Conservation (phyloP, 805 yeast species). For the Blastobotrys mokoenaii region DNA sequence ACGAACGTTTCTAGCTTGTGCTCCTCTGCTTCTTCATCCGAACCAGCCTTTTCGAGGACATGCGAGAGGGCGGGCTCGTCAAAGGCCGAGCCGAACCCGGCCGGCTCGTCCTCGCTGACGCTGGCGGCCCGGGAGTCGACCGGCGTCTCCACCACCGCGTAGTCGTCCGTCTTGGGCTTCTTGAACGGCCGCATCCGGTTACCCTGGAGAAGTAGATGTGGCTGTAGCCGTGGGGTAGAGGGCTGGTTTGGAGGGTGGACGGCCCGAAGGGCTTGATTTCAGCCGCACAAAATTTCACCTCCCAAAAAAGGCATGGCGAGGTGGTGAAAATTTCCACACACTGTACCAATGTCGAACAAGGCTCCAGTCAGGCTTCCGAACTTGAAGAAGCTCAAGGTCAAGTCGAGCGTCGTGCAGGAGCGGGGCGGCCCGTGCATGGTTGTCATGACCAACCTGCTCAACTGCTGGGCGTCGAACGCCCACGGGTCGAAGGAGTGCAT, state of each 20-base stretch:
- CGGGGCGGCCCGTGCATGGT: slow-evolving; percentile 69
- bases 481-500: slow-evolving; percentile 68
- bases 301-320: not conserved
- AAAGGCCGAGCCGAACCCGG: not conserved
- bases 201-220: not conserved
- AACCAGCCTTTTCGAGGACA: not conserved
- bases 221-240: no score
- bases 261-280: no score
- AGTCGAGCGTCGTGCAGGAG: slow-evolving; percentile 48
- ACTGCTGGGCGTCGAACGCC: slow-evolving; percentile 95
- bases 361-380: slow-evolving; percentile 46
- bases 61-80: not conserved
- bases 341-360: not conserved
- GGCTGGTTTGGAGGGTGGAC: no score
- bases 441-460: slow-evolving; percentile 73
- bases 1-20: slow-evolving; percentile 12
- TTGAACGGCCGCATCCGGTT: slow-evolving; percentile 4
- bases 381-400: slow-evolving; percentile 62
- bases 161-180: slow-evolving; percentile 1
- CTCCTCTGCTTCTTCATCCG: slow-evolving; percentile 17
- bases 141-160: not conserved
- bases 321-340: not conserved
- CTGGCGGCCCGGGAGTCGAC: not conserved
- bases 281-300: not conserved
- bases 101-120: not conserved